Evolutionary conservation across 805 yeast species (phyloP).

Genomic region (Candida krabiensis): DNA sequence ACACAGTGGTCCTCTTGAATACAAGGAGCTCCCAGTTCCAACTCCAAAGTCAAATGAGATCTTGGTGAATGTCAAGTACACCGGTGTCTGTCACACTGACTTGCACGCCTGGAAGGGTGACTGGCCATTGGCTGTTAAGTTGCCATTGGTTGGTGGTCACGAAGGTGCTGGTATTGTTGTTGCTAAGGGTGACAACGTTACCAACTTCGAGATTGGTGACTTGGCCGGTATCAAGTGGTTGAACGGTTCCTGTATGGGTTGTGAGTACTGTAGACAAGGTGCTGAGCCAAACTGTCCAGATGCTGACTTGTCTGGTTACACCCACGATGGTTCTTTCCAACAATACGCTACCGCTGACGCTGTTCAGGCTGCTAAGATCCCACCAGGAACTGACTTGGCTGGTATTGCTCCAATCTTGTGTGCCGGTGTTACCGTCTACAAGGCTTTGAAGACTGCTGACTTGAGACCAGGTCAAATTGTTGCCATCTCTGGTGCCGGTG

Average conservation of each 20-base stretch:
- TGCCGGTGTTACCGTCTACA: slow-evolving; percentile 91
- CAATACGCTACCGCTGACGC: slow-evolving; percentile 90
- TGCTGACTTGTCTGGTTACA: slow-evolving; percentile 81
- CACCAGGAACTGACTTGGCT: slow-evolving; percentile 73
- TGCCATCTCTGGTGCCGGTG: slow-evolving; percentile 77
- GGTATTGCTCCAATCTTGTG: slow-evolving; percentile 79
- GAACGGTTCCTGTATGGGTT: slow-evolving; percentile 71
- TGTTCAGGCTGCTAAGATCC: slow-evolving; percentile 79
- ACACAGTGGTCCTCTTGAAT: slow-evolving; percentile 60
- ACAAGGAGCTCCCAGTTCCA: slow-evolving; percentile 80
- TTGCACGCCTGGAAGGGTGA: slow-evolving; percentile 94
- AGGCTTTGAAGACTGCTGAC: slow-evolving; percentile 80
- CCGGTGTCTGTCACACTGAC: slow-evolving; percentile 94
- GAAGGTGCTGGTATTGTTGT: slow-evolving; percentile 90
- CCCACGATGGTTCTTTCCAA: slow-evolving; percentile 90
- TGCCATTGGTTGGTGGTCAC: slow-evolving; percentile 85
- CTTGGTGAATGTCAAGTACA: slow-evolving; percentile 76
- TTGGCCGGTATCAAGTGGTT: slow-evolving; percentile 84
- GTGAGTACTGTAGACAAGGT: slow-evolving; percentile 71
- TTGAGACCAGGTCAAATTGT: slow-evolving; percentile 80
- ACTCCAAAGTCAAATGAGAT: slow-evolving; percentile 74
- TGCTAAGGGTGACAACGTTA: slow-evolving; percentile 68
- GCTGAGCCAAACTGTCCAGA: slow-evolving; percentile 70
- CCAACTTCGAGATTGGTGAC: slow-evolving; percentile 75
- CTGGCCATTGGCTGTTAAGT: slow-evolving; percentile 77